Percentiles rank a stretch among this genome's conserved stretches.
phyloP scores from a whole-genome alignment of 1,284 basidiomycete species.

The Cryptococcus amylolentus region DNA sequence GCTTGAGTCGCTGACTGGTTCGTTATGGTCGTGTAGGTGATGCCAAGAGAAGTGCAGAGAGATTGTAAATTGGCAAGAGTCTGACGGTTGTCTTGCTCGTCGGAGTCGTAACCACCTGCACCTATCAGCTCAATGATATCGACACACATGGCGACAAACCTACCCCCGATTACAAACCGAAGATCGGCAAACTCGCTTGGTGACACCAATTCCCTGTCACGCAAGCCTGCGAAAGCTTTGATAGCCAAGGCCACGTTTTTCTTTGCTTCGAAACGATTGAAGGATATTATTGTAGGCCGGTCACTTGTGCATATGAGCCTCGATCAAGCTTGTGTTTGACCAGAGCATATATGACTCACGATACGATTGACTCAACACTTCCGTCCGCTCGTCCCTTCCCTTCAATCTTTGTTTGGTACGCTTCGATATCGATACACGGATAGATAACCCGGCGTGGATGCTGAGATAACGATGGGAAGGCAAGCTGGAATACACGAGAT shows the following conservation, averaged over 20 bases:
- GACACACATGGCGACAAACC: constrained; percentile 12
- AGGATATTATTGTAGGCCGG: constrained; percentile 73
- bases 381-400: constrained; percentile 42
- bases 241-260: constrained; percentile 86
- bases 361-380: constrained; percentile 60
- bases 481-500: constrained; percentile 67
- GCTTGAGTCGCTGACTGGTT: constrained; percentile 49
- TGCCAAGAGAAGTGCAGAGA: constrained; percentile 53
- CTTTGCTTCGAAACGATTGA: constrained; percentile 95
- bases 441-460: constrained; percentile 70
- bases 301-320: constrained; percentile 51
- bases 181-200: constrained; percentile 27
- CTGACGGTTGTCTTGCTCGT: constrained; percentile 65
- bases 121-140: neutral
- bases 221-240: constrained; percentile 59
- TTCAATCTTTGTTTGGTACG: constrained; percentile 55
- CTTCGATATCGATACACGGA: constrained; percentile 79
- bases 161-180: constrained; percentile 73
- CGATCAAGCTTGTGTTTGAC: neutral
- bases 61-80: constrained; percentile 61
- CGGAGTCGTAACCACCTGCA: constrained; percentile 70
- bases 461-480: constrained; percentile 68
- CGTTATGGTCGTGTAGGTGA: constrained; percentile 55
- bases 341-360: constrained; percentile 54
- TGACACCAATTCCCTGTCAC: constrained; percentile 20